phyloP scores from a whole-genome alignment of 2,329 filamentous ascomycete genomes.

The Colletotrichum siamense region DNA sequence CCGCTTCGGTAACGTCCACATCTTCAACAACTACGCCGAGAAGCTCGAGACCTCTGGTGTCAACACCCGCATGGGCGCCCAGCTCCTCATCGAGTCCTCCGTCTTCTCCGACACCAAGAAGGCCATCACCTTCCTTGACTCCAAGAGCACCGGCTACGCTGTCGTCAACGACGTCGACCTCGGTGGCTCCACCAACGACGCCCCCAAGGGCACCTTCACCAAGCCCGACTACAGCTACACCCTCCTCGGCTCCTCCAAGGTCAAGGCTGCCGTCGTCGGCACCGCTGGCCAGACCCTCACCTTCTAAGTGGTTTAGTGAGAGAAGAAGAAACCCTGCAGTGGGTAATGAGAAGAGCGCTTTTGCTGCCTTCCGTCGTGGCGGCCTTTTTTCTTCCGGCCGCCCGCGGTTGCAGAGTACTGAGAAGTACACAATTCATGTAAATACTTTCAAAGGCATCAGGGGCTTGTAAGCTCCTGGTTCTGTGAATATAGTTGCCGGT shows the following conservation, averaged over 20 bases:
- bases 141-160: conserved; percentile 44
- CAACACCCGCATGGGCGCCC: conserved; percentile 62
- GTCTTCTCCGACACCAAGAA: conserved; percentile 47
- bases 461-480: not conserved
- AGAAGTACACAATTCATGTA: conserved; percentile 15
- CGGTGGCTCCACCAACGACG: conserved; percentile 51
- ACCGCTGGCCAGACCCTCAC: conserved; percentile 43
- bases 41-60: conserved; percentile 49
- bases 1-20: conserved; percentile 70
- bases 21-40: conserved; percentile 57
- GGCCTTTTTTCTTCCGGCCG: not conserved
- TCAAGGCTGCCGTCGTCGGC: conserved; percentile 47
- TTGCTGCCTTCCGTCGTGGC: not conserved
- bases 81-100: conserved; percentile 64
- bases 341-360: not conserved
- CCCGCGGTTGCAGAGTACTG: not conserved
- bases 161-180: conserved; percentile 46
- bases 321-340: not conserved
- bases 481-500: not conserved
- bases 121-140: conserved; percentile 45
- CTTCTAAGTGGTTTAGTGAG: conserved; percentile 28
- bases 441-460: conserved; percentile 12
- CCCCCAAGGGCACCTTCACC: conserved; percentile 54
- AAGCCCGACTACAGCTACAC: conserved; percentile 56
- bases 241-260: conserved; percentile 50